phyloP scores from a whole-genome alignment of 192 early-diverging fungal genomes.

The Chytriomyces confervae region DNA sequence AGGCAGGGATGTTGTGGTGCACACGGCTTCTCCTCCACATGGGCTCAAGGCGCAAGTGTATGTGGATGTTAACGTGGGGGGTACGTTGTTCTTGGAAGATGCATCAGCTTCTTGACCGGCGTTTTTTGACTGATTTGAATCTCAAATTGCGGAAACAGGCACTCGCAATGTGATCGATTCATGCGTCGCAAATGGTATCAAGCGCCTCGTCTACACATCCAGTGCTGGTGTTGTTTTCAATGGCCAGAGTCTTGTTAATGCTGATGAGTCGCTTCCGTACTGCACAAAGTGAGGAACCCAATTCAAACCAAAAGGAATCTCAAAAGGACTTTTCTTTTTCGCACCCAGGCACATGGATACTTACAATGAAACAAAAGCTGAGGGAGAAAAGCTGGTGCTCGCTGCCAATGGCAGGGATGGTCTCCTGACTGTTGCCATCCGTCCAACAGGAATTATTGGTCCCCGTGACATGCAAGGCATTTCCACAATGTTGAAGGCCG shows the following conservation, averaged over 20 bases:
- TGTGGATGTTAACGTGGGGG: conserved; percentile 61
- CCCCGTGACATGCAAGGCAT: conserved; percentile 62
- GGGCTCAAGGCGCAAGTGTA: conserved; percentile 69
- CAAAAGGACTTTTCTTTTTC: too few relatives aligned
- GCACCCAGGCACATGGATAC: conserved; percentile 66
- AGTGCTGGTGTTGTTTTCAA: conserved; percentile 89
- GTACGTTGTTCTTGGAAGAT: neutral
- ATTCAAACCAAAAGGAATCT: too few relatives aligned
- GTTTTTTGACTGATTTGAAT: neutral
- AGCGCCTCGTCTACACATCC: conserved; percentile 82
- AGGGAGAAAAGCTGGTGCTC: conserved; percentile 78
- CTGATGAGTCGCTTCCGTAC: conserved; percentile 80
- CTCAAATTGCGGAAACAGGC: conserved; percentile 76
- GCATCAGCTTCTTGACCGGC: conserved; percentile 8
- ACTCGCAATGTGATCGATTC: conserved; percentile 84
- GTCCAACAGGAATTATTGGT: conserved; percentile 93
- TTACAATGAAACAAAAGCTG: conserved; percentile 92
- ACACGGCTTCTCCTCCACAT: conserved; percentile 89
- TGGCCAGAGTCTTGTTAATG: conserved; percentile 75
- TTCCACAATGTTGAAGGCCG: conserved; percentile 44
- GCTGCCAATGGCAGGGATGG: conserved; percentile 68
- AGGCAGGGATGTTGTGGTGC: conserved; percentile 77
- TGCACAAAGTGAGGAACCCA: conserved; percentile 47
- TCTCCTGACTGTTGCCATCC: conserved; percentile 75
- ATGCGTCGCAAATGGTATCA: conserved; percentile 68